Evolutionary conservation across 495 filamentous ascomycete genomes (phyloP).

Genomic region (Daldinia concentrica): DNA sequence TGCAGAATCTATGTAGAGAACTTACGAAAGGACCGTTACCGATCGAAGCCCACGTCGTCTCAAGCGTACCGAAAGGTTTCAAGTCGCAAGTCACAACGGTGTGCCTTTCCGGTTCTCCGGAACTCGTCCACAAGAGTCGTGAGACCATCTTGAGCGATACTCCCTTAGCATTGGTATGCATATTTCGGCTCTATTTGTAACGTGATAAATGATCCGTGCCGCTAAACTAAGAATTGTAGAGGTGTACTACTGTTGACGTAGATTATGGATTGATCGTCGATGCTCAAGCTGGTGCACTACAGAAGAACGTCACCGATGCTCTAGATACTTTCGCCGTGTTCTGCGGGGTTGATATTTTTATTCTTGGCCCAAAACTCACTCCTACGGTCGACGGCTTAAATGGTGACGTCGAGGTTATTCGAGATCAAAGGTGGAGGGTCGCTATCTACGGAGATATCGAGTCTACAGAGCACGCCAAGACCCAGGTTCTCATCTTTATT

Average conservation of each 20-base stretch:
- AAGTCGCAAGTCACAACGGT: conserved; percentile 85
- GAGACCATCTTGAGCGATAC: conserved; percentile 86
- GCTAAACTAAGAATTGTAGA: conserved; percentile 63
- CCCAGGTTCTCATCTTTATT: conserved; percentile 93
- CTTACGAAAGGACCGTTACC: conserved; percentile 72
- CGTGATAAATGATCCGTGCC: conserved; percentile 22
- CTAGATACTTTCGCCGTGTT: conserved; percentile 82
- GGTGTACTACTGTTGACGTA: conserved; percentile 90
- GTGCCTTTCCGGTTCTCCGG: conserved; percentile 83
- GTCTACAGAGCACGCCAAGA: conserved; percentile 96
- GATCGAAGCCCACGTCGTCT: conserved; percentile 83
- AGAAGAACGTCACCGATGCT: conserved; percentile 75
- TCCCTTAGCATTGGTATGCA: conserved; percentile 83
- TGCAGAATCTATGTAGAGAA: conserved; percentile 79
- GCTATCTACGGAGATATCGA: conserved; percentile 96
- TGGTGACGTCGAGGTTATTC: conserved; percentile 60
- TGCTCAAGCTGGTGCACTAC: conserved; percentile 70
- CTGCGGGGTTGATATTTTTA: conserved; percentile 95
- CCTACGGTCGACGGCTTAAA: conserved; percentile 70
- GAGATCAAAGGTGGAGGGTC: conserved; percentile 84
- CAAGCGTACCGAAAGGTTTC: conserved; percentile 80
- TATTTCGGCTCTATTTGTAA: conserved; percentile 22
- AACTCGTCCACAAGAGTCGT: conserved; percentile 83
- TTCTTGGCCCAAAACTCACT: conserved; percentile 81
- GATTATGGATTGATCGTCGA: conserved; percentile 88